Base-by-base conservation (phyloP, 2,329 filamentous ascomycete genomes). In the Phaeoacremonium minimum region DNA sequence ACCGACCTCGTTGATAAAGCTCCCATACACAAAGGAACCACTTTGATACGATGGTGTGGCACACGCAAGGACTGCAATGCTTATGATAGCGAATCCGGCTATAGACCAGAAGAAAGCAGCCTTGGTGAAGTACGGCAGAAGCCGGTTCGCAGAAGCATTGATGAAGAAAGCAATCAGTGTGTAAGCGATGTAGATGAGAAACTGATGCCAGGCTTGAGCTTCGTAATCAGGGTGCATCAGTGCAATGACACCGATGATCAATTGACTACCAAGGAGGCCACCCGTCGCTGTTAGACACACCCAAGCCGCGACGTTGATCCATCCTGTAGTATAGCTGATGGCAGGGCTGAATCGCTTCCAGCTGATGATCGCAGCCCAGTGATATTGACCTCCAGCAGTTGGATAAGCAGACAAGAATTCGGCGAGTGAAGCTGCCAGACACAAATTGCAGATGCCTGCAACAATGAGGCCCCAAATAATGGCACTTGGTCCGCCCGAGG, bases 281-380 rank as follows among this genome's bases (percentile, higher is more conserved):
- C 77, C 83, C 0, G 81, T 84, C 7, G 83, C 83, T 5, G 77
- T 80, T 36, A 87, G 59, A 8, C 77, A 76, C 19, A 85, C 79
- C 80, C 83, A 87, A 13, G 81, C 83, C n/a, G 78, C 78, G 26
- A 80, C 74, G 48, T 81, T 83, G 55, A 81, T 85, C 82, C 83
- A 87, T 18, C 83, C 83, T 0, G 82, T 86, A 32, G 80, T 73
- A 66, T 82, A 87, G 32, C 79, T 82, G 9, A 86, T 69, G 18
- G 77, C 63, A 1, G 78, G 75, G 14, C 76, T 73, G 67, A 71
- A 83, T 37, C 59, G 61, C 40, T 71, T 67, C 67, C 78, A 81
- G 19, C 74, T 70, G 43, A 87, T 63, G 34, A 77, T 62, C 37
- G 83, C 80, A 4, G 81, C 83, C 83, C 83, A 87, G 52, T 87